These are phyloP conservation scores for Actinomortierella wolfii DNA, from an alignment of 371 early-diverging fungal species.

Conservation along the genomic window DNA sequence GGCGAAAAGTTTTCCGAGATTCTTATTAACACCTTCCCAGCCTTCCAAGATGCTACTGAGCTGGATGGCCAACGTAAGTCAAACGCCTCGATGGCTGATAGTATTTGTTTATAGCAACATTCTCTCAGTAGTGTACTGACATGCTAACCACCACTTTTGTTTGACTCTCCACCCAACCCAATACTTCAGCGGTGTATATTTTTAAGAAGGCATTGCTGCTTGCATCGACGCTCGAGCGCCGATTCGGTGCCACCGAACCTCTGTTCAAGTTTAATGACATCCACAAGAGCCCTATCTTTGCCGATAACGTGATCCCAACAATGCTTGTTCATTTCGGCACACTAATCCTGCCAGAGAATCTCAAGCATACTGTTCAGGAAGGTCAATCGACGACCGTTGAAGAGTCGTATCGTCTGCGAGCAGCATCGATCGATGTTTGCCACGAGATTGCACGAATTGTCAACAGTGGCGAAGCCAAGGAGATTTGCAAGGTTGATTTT, in stretches of 20 bases:
- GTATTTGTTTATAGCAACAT: too few species aligned
- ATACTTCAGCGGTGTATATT: slow-evolving; percentile 54
- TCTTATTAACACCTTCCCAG: slow-evolving; percentile 66
- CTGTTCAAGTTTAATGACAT: slow-evolving; percentile 71
- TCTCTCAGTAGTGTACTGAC: too few species aligned
- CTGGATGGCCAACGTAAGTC: slow-evolving; percentile 49
- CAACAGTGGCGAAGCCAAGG: slow-evolving; percentile 14
- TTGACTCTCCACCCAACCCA: not conserved
- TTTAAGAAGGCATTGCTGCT: slow-evolving; percentile 73
- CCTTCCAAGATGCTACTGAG: slow-evolving; percentile 64
- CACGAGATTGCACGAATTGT: slow-evolving; percentile 58
- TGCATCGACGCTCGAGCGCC: slow-evolving; percentile 56
- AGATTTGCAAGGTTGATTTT: slow-evolving; percentile 21
- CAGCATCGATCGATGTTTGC: slow-evolving; percentile 72
- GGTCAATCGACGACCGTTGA: slow-evolving; percentile 56
- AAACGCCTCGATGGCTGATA: too few species aligned
- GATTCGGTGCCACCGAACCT: slow-evolving; percentile 48
- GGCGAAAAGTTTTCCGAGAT: slow-evolving; percentile 51
- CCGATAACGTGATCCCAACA: slow-evolving; percentile 78
- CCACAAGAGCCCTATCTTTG: slow-evolving; percentile 66
- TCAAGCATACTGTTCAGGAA: slow-evolving; percentile 55
- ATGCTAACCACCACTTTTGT: not conserved
- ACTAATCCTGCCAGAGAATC: slow-evolving; percentile 54
- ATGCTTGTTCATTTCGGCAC: slow-evolving; percentile 62
- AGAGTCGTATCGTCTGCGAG: slow-evolving; percentile 64